Evolutionary conservation across 1,139 yeast genomes (phyloP).

Genomic region (Geotrichum histeridarum): DNA sequence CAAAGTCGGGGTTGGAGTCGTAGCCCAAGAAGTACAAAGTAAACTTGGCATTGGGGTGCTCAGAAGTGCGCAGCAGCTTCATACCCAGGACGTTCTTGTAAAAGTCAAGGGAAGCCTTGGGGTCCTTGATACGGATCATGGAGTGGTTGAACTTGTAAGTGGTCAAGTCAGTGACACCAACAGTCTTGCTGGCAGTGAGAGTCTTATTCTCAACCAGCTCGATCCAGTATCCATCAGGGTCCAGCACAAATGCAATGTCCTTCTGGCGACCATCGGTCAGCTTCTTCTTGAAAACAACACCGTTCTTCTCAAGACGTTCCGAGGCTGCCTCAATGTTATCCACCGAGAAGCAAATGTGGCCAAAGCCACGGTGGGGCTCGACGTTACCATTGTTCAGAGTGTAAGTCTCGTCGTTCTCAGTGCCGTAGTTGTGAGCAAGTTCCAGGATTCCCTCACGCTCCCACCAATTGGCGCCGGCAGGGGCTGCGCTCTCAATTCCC

Average conservation of each 20-base stretch:
- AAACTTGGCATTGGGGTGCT: constrained; percentile 66
- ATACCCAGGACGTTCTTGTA: constrained; percentile 77
- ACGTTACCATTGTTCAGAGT: constrained; percentile 74
- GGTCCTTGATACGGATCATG: constrained; percentile 90
- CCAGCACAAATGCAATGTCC: constrained; percentile 88
- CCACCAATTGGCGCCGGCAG: constrained; percentile 48
- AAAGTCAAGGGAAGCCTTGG: constrained; percentile 65
- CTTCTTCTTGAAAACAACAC: constrained; percentile 75
- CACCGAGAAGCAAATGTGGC: constrained; percentile 85
- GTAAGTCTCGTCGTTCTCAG: constrained; percentile 56
- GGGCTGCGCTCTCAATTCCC: constrained; percentile 48
- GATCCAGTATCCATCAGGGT: constrained; percentile 96
- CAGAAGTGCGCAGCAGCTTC: constrained; percentile 56
- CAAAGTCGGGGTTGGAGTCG: constrained; percentile 38
- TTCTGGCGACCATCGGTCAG: constrained; percentile 86
- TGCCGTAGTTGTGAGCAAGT: constrained; percentile 75
- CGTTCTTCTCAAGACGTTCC: constrained; percentile 46
- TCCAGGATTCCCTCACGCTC: constrained; percentile 76
- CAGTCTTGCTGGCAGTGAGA: constrained; percentile 32
- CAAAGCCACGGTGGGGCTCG: constrained; percentile 83
- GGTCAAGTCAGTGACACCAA: constrained; percentile 30
- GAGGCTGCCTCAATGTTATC: constrained; percentile 68
- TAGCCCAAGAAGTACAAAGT: constrained; percentile 82
- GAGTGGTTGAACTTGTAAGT: constrained; percentile 76
- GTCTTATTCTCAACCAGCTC: constrained; percentile 69